Evolutionary conservation across 805 yeast genomes (phyloP), one percentile per base, ranked within the genome.

Genomic region (Wickerhamiella domercqiae): DNA sequence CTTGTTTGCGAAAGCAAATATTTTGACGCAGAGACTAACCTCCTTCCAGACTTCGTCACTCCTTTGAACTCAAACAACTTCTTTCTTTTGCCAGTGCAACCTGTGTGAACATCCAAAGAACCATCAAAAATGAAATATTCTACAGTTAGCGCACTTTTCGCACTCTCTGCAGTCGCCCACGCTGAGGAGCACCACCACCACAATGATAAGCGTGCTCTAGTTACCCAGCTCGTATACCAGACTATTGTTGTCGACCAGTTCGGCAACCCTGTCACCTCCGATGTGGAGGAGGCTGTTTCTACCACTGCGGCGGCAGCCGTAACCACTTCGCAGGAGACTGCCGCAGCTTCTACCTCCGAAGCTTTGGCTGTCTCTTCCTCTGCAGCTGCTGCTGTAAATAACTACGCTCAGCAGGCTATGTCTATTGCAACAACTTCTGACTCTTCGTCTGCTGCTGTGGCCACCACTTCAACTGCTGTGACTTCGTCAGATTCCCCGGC

Each of bases 201-300:
- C 61, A 65, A 66, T 41, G 78, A 75, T 62, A 59, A 60, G 55
- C 62, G 66, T 37, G 66, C 62, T 33, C 41, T 62, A 40, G 60
- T 64, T 40, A 57, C 68, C 35, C 57, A 61, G 50, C 64, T 62
- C 54, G 63, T 61, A 35, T 70, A 72, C 47, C 58, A 62, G 43
- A 66, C 72, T 33, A 55, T 63, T 35, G 54, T 59, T 24, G 64
- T 61, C 33, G 63, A 61, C 48, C 59, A 51, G 40, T 41, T 54
- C 38, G 66, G 66, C 32, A 45, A 56, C 46, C 50, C 56, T 38
- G 45, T 61, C 45, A 39, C 49, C 29, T 9, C 11, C 26, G 13
- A 9, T 24, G 26, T 24, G 9, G 45, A 46, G 43, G 48, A 57
- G 40, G 64, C 72, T 34, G n/a, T n/a, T n/a, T n/a, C 7, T 5